Conservation (phyloP, 257 asterid genomes). For the Henckelia pumila region DNA sequence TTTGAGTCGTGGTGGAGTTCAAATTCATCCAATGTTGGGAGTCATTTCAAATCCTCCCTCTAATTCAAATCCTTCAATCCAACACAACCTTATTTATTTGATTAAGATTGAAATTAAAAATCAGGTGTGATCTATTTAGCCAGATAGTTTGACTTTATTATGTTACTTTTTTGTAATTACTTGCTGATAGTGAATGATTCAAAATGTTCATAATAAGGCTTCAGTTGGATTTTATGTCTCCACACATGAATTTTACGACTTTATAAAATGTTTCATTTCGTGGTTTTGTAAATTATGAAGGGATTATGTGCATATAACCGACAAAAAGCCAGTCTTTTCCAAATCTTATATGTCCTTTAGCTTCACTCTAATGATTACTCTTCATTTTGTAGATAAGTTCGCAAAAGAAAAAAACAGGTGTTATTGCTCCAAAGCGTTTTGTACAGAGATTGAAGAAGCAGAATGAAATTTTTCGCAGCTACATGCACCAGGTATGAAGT, state of each 20-base stretch:
- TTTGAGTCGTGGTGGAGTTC: too few species aligned
- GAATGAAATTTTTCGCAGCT: conserved; percentile 87
- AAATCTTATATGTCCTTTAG: too few species aligned
- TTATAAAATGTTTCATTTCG: neutral
- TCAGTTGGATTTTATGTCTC: neutral
- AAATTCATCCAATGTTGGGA: too few species aligned
- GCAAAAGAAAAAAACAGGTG: conserved; percentile 90
- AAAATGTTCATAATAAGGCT: neutral
- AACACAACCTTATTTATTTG: too few species aligned
- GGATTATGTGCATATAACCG: too few species aligned
- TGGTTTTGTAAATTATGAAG: too few species aligned
- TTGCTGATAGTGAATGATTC: neutral
- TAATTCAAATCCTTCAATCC: too few species aligned
- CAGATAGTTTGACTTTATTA: neutral
- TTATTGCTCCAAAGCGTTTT: conserved; percentile 87
- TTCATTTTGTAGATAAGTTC: conserved; percentile 81
- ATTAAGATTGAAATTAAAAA: too few species aligned
- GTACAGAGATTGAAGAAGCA: conserved; percentile 88
- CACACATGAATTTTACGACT: neutral
- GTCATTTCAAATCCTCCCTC: too few species aligned
- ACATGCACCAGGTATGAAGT: conserved; percentile 85
- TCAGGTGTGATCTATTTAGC: neutral
- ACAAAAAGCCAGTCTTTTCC: too few species aligned
- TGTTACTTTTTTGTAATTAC: neutral
- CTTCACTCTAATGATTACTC: too few species aligned